Base-by-base conservation (phyloP, 1,284 basidiomycete genomes). In the Cryptococcus sp. region DNA sequence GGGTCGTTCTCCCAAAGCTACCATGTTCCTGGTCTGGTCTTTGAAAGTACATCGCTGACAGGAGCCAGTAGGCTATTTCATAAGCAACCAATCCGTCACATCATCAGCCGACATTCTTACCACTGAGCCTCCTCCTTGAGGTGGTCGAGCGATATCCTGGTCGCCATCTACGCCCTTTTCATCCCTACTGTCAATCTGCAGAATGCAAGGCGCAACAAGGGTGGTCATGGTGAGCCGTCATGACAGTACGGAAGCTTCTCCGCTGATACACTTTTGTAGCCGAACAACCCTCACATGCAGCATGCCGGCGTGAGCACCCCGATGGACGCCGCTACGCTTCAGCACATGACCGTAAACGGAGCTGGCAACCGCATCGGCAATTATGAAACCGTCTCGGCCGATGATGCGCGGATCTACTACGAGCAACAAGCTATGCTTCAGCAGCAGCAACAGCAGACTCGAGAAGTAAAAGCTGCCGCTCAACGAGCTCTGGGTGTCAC, bases 401-500 rank as follows among this genome's bases (percentile, higher is more conserved):
- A 62, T 19, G 49, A 62, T 25, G 31, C 44, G 35, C 38, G 61
- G 44, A 57, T 54, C 10, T 56, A 56, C n/a, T 19, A 58, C 19
- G 57, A 62, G 35, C 55, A 56, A 13, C 59, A 60, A n/a, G 20
- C 53, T 6, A 40, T 50, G n/a, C 48, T 57, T 27, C 56, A 61
- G 31, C 59, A 60, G 46, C 59, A 60, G 42, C 60, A 59, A 25
- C 60, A 62, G 31, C 61, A 62, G 44, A 53, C 50, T 16, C 54
- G 61, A 48, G 61, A 62, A 10, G 57, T 38, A 7, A 59, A 62
- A 41, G 54, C 47, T n/a, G 51, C 57, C 11, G 57, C 54, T 10
- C 61, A 62, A 41, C 46, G 61, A 39, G 47, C 54, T 11, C 52
- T 62, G n/a, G 61, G 61, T 15, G 57, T 62, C 17, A 52, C 46